These are phyloP conservation scores for Penicillium sp. DNA, from an alignment of 2,329 filamentous ascomycete genomes.

Conservation along the genomic window DNA sequence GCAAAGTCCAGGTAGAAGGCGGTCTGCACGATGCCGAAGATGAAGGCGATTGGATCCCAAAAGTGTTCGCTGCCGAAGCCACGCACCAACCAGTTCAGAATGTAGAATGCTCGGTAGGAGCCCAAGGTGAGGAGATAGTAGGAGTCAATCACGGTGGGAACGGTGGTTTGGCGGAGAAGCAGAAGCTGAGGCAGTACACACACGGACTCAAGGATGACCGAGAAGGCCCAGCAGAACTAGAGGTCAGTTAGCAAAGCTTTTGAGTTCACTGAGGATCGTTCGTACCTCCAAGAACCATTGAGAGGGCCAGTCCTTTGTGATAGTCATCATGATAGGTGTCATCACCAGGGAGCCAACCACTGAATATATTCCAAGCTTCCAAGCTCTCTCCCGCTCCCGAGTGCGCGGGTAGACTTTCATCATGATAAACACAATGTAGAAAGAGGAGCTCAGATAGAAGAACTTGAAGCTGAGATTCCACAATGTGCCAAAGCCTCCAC, in stretches of 20 bases:
- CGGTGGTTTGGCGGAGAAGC: slow-evolving; percentile 87
- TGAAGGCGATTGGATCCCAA: slow-evolving; percentile 70
- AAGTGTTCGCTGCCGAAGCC: slow-evolving; percentile 57
- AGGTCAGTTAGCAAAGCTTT: not conserved
- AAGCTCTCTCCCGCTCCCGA: slow-evolving; percentile 87
- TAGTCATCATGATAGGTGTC: slow-evolving; percentile 70
- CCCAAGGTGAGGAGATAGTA: slow-evolving; percentile 88
- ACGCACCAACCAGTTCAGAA: slow-evolving; percentile 84
- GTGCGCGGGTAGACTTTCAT: slow-evolving; percentile 80
- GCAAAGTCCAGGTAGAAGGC: slow-evolving; percentile 90
- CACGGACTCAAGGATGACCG: slow-evolving; percentile 85
- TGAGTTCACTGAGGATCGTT: not conserved
- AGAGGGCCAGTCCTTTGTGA: slow-evolving; percentile 56
- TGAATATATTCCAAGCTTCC: slow-evolving; percentile 77
- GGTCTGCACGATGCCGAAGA: slow-evolving; percentile 87
- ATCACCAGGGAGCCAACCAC: slow-evolving; percentile 63
- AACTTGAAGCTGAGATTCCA: slow-evolving; percentile 70
- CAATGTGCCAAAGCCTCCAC: slow-evolving; percentile 2
- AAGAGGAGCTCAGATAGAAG: slow-evolving; percentile 78
- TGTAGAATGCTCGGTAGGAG: slow-evolving; percentile 83
- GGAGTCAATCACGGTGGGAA: slow-evolving; percentile 95
- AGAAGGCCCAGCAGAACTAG: slow-evolving; percentile 82
- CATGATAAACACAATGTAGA: slow-evolving; percentile 88
- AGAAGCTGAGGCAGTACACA: slow-evolving; percentile 89
- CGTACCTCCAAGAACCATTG: slow-evolving; percentile 43